Percentiles rank a stretch among this genome's conserved stretches.
Evolutionary conservation across 176 grass and related monocot genomes (phyloP).

Genomic region (Neostapfia colusana): DNA sequence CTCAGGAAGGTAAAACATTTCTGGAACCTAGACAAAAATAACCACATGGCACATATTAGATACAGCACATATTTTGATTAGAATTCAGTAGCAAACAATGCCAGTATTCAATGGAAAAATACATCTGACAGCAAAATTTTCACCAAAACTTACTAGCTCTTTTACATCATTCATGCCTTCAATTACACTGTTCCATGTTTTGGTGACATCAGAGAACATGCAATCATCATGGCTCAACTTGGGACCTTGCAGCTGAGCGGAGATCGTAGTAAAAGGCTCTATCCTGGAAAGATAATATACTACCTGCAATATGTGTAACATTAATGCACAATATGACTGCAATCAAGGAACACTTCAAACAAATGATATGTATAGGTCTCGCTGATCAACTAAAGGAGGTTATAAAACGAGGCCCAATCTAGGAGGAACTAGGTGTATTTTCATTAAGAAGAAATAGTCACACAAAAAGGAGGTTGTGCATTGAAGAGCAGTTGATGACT

Average conservation of each 20-base stretch:
- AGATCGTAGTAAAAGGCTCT: constrained; percentile 52
- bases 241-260: constrained; percentile 33
- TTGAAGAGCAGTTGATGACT: constrained; percentile 16
- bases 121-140: constrained; percentile 29
- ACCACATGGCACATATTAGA: constrained; percentile 40
- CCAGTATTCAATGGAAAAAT: constrained; percentile 16
- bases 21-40: constrained; percentile 77
- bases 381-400: constrained; percentile 20
- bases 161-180: constrained; percentile 59
- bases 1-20: constrained; percentile 98
- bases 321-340: constrained; percentile 12
- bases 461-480: background rate
- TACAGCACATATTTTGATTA: constrained; percentile 25
- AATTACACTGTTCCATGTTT: constrained; percentile 51
- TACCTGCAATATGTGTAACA: constrained; percentile 46
- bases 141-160: constrained; percentile 81
- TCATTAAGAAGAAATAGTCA: background rate
- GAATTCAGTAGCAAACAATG: constrained; percentile 17
- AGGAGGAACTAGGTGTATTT: background rate
- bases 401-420: background rate
- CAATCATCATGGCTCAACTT: constrained; percentile 41
- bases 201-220: constrained; percentile 35
- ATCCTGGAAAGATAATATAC: constrained; percentile 56
- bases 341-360: constrained; percentile 28
- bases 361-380: background rate